These are phyloP conservation scores for Kuraishia cidri DNA, from an alignment of 805 yeast genomes.

Conservation along the genomic window DNA sequence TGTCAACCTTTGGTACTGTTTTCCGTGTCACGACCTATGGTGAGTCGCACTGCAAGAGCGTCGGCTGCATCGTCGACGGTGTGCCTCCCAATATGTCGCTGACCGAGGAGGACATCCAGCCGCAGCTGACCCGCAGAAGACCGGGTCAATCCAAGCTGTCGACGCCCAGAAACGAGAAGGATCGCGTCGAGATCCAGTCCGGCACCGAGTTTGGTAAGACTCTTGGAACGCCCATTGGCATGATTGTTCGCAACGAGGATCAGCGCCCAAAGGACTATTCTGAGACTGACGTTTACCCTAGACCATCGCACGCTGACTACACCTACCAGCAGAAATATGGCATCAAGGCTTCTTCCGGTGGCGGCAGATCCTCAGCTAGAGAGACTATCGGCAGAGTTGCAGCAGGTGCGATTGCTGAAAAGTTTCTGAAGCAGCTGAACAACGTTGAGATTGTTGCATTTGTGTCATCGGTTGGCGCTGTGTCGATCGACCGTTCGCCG, in stretches of 20 bases:
- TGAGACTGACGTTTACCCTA: slow-evolving; percentile 91
- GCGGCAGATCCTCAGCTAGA: slow-evolving; percentile 95
- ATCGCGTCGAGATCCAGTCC: slow-evolving; percentile 83
- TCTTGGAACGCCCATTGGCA: slow-evolving; percentile 91
- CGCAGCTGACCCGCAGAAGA: slow-evolving; percentile 93
- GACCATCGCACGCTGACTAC: slow-evolving; percentile 97
- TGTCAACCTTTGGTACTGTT: slow-evolving; percentile 67
- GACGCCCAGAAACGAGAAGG: slow-evolving; percentile 96
- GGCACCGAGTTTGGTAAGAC: slow-evolving; percentile 91
- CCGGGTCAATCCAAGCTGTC: slow-evolving; percentile 93
- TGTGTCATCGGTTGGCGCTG: slow-evolving; percentile 84
- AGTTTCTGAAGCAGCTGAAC: slow-evolving; percentile 66
- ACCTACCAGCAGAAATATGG: slow-evolving; percentile 91
- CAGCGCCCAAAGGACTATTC: slow-evolving; percentile 95
- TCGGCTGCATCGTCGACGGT: slow-evolving; percentile 97
- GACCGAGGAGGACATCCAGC: slow-evolving; percentile 84
- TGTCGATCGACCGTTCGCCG: slow-evolving; percentile 70
- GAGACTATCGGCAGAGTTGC: slow-evolving; percentile 99
- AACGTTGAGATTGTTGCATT: slow-evolving; percentile 93
- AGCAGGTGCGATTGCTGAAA: slow-evolving; percentile 97
- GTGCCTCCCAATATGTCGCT: slow-evolving; percentile 92
- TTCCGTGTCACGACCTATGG: slow-evolving; percentile 90
- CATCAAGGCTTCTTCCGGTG: slow-evolving; percentile 89
- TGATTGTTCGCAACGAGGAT: slow-evolving; percentile 89
- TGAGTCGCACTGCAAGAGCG: slow-evolving; percentile 95